Evolutionary conservation across 148 eudicot genomes (phyloP).

Genomic region (Simmondsia chinensis): DNA sequence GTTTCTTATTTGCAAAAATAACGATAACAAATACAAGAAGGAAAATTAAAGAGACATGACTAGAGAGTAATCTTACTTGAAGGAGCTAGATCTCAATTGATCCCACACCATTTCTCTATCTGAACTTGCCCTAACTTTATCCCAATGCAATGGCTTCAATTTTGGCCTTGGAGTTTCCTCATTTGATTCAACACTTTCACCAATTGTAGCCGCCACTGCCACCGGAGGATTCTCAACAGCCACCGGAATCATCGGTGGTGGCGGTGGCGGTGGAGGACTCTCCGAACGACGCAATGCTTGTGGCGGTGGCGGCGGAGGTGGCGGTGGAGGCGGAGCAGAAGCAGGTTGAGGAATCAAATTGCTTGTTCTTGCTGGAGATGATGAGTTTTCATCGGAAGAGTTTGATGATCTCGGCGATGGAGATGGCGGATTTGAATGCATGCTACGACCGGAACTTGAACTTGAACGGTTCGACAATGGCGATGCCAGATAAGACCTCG

Average conservation of each 20-base stretch:
- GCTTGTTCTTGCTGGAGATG: constrained; percentile 7
- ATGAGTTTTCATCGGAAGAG: not conserved
- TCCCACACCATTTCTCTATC: constrained; percentile 99
- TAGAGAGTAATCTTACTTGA: constrained; percentile 43
- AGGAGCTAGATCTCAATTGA: constrained; percentile 89
- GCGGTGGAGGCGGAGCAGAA: constrained; percentile 20
- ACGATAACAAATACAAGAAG: no score
- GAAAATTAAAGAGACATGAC: constrained; percentile 1
- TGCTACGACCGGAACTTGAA: constrained; percentile 3
- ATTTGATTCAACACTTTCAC: constrained; percentile 16
- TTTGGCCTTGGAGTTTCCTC: constrained; percentile 67
- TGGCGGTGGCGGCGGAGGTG: constrained; percentile 37
- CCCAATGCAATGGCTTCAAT: constrained; percentile 96
- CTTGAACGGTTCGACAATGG: constrained; percentile 24
- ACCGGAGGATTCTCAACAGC: constrained; percentile 16
- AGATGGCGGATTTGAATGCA: constrained; percentile 10
- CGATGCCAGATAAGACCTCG: constrained; percentile 24
- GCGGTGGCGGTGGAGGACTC: constrained; percentile 21
- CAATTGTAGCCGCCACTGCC: constrained; percentile 16
- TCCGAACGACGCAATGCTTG: constrained; percentile 28
- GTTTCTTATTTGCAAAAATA: no score
- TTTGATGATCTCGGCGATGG: constrained; percentile 14
- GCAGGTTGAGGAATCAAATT: not conserved
- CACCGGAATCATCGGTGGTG: constrained; percentile 23
- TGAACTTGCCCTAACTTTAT: constrained; percentile 94